Evolutionary conservation across 208 protist genomes (phyloP), one percentile per base, ranked within the genome.

Genomic region (Leishmania lainsoni): DNA sequence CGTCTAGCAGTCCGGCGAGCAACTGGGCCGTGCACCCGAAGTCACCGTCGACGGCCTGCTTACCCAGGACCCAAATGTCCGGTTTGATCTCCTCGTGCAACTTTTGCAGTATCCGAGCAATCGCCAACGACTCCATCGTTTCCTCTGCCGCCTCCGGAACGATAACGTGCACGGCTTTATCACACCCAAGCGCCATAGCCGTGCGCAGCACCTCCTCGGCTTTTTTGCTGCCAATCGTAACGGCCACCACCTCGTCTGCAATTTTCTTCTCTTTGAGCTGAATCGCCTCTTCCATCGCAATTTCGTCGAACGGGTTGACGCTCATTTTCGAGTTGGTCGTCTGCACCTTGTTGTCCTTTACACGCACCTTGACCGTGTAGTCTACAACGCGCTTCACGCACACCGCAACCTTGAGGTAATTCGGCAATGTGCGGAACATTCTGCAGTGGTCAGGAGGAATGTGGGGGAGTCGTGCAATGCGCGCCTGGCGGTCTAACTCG

Each of bases 301-400:
- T 99, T 69, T 99, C 98, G 84, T 98, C 96, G 80, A 99, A 99
- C 26, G 98, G 98, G 86, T 99, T 99, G 80, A 99, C 98, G 68
- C 89, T 95, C 93, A 98, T 98, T 83, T 99, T 99, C 17, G 99
- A 93, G 83, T 96, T 97, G 68, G 90, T 91, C 14, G 90, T 98
- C 80, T 98, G 98, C 39, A 99, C 93, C 75, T 98, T 97, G 87
- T 99, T 98, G 72, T 98, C 86, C 84, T 97, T 98, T 5, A 99
- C 98, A 69, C 98, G 91, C 29, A 99, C 93, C 84, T 98, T 99
- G 12, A 99, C 97, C 26, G 94, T 97, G 89, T 99, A 99, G 89
- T 99, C 99, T 48, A 99, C 93, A 39, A 99, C 97, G 49, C 98
- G 96, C 90, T 99, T 99, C 35, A 99, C 96, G 65, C 96, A 98